Conservation (phyloP, 1,139 yeast genomes). For the Sugiyamaella neomexicana region DNA sequence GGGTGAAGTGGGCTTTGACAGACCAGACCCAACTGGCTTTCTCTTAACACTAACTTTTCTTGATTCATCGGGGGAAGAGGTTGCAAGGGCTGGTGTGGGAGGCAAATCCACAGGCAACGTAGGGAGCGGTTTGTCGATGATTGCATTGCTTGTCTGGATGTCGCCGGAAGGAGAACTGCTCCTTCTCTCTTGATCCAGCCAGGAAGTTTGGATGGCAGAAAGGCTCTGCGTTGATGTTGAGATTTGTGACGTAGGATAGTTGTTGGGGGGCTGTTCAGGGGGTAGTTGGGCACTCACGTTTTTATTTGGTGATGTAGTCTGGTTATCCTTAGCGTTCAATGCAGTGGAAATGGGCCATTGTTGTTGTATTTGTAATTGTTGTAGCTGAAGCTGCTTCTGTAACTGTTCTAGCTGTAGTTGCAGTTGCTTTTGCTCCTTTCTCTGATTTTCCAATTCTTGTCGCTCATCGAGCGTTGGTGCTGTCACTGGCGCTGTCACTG, state of each 20-base stretch:
- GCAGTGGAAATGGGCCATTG: conserved; percentile 1
- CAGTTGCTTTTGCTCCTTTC: conserved; percentile 7
- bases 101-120: conserved; percentile 3
- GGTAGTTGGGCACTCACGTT: conserved; percentile 3
- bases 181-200: conserved; percentile 6
- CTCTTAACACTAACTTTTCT: conserved; percentile 25
- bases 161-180: conserved; percentile 1
- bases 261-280: not conserved
- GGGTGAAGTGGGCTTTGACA: conserved; percentile 14
- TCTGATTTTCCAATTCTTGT: conserved; percentile 9
- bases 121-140: conserved; percentile 18
- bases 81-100: too few species aligned
- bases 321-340: not conserved
- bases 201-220: conserved; percentile 12
- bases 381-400: conserved; percentile 13
- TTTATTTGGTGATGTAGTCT: not conserved
- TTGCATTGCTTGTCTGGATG: not conserved
- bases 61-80: not conserved
- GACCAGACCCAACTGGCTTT: conserved; percentile 26
- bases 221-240: conserved; percentile 5
- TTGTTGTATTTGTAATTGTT: conserved; percentile 12
- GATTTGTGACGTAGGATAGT: not conserved
- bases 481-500: not conserved
- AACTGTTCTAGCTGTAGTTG: conserved; percentile 12
- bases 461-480: not conserved